phyloP scores from a whole-genome alignment of 768 basidiomycete genomes.

The Phanerochaete sordida region DNA sequence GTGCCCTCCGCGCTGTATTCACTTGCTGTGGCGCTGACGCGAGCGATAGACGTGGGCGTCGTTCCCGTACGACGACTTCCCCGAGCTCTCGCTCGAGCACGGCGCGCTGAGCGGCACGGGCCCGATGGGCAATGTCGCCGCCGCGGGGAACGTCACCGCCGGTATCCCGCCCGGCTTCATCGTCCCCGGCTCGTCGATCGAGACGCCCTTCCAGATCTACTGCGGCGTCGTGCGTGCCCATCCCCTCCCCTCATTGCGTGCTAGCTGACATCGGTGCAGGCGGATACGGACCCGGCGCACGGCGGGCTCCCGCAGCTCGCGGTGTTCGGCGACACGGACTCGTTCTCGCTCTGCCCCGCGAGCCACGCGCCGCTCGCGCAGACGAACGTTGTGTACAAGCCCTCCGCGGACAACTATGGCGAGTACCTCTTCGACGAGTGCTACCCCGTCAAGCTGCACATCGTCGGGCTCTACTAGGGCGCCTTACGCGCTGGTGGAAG shows the following conservation, averaged over 20 bases:
- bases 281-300: conserved; percentile 12
- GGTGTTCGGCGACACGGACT: conserved; percentile 9
- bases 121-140: conserved; percentile 20
- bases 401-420: conserved; percentile 10
- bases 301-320: conserved; percentile 21
- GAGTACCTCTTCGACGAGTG: conserved; percentile 19
- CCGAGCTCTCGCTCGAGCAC: conserved; percentile 34
- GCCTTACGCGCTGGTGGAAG: too few species aligned
- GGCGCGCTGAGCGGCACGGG: conserved; percentile 1
- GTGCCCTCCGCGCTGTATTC: background rate
- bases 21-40: background rate
- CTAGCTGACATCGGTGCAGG: conserved; percentile 5
- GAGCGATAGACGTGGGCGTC: conserved; percentile 41
- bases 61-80: conserved; percentile 48
- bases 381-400: conserved; percentile 23
- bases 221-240: conserved; percentile 30
- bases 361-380: background rate
- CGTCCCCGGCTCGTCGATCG: conserved; percentile 26
- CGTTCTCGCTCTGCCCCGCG: conserved; percentile 12
- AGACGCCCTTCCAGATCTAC: conserved; percentile 30
- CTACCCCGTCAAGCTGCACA: conserved; percentile 20
- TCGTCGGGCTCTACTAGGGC: conserved; percentile 10
- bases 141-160: conserved; percentile 31
- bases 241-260: background rate
- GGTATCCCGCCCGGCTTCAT: conserved; percentile 34